Evolutionary conservation across 2,329 filamentous ascomycete species (phyloP), one percentile per base, ranked within the genome.

Genomic region (Fusarium torulosum): DNA sequence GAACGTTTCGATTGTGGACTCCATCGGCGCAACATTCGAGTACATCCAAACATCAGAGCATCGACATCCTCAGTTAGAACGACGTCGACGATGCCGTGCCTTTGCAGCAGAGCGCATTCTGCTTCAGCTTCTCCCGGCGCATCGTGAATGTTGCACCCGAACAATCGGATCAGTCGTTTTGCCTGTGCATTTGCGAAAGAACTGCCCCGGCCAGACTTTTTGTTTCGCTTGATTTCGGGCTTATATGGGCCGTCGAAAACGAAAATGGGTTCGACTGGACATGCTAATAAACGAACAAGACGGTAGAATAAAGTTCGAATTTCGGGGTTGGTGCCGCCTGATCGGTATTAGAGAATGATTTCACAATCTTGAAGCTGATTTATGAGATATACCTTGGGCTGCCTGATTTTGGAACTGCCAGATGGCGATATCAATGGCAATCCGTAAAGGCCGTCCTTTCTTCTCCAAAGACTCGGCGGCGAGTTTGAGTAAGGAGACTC

Each of bases 21-120:
- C 90, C 93, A 97, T 72, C 93, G 95, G 50, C 93, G 86, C 41
- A 97, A 80, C 0, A 91, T 95, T 37, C 88, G 80, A 0, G 87
- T 89, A 66, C 93, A 96, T 2, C 96, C 96, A 80, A 98, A 98
- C 95, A 98, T 98, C 73, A 98, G 87, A 3, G 95, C 96, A 76
- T 99, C 96, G 42, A 97, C 94, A 82, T 99, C 96, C 77, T 99
- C 94, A 77, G 93, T 97, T 72, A 99, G 83, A 2, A 98, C 96
- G 0, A 93, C 95, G 77, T 99, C 96, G 1, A 97, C 94, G 10
- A 97, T 83, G 1, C 93, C 94, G 44, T 90, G 86, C 60, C 86
- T 85, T 75, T 99, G 94, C 4, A 99, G 79, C 17, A 96, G 80
- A 0, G 96, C 96, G 70, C 96, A 99, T 79, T 99, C 96, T 2